Percentiles rank a stretch among this genome's conserved stretches.
phyloP scores from a whole-genome alignment of 2,329 filamentous ascomycete species.

The Fusarium robinianum region DNA sequence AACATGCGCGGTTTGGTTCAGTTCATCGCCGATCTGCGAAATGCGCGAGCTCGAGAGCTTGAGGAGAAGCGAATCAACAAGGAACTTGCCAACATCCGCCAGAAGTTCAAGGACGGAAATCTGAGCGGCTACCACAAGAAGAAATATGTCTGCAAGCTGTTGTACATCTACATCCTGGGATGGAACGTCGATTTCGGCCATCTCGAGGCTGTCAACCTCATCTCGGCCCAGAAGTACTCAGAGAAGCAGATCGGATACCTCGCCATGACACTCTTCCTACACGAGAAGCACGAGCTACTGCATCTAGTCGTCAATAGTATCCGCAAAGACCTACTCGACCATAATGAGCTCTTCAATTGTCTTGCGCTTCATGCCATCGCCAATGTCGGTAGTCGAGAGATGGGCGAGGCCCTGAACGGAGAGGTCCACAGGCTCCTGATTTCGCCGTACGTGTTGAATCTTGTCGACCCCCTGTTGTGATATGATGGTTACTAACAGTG shows the following conservation, averaged over 20 bases:
- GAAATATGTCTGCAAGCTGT: slow-evolving; percentile 99
- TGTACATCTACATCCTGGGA: slow-evolving; percentile 98
- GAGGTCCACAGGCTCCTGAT: slow-evolving; percentile 95
- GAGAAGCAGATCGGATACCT: slow-evolving; percentile 99
- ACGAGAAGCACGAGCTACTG: slow-evolving; percentile 94
- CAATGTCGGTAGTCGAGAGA: slow-evolving; percentile 94
- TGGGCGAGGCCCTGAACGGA: slow-evolving; percentile 89
- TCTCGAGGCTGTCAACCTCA: slow-evolving; percentile 95
- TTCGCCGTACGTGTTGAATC: slow-evolving; percentile 74
- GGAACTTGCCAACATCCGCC: slow-evolving; percentile 95
- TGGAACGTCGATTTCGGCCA: slow-evolving; percentile 99
- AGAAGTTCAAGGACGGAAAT: slow-evolving; percentile 96
- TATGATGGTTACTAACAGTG: slow-evolving; percentile 13
- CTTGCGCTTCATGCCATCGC: slow-evolving; percentile 95
- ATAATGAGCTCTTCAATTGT: slow-evolving; percentile 98
- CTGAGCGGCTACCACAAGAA: slow-evolving; percentile 98
- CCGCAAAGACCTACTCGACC: slow-evolving; percentile 89
- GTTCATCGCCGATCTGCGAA: slow-evolving; percentile 96
- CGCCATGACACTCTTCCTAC: slow-evolving; percentile 94
- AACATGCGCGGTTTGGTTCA: slow-evolving; percentile 88
- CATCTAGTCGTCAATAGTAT: slow-evolving; percentile 99
- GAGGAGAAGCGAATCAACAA: slow-evolving; percentile 99
- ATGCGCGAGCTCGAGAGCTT: slow-evolving; percentile 90
- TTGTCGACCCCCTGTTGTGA: neutral
- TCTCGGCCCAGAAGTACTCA: slow-evolving; percentile 95